Base-by-base conservation (phyloP, 2,329 filamentous ascomycete genomes). In the Fusarium xyrophilum region DNA sequence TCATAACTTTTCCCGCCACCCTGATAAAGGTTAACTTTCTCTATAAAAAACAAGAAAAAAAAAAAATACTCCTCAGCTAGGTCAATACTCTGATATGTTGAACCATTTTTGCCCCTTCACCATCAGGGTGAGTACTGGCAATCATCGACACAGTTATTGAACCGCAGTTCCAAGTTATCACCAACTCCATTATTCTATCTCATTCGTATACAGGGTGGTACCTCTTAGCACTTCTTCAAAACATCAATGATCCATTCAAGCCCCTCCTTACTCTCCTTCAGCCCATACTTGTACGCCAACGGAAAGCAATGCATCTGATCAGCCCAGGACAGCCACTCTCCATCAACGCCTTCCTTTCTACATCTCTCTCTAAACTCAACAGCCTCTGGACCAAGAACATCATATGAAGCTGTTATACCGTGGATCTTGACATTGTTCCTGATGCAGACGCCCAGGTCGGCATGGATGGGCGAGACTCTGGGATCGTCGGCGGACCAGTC, bases 241-340 rank as follows among this genome's bases (percentile, higher is more conserved):
- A 73, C 51, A 33, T 64, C 43, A 27, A 71, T 32, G 12, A 74
- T 69, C 67, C 70, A 74, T 3, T 67, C 55, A 25, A 74, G 7
- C 0, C 64, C 72, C 23, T 71, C 54, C 21, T 67, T 79, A 4
- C 82, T 80, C 67, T 88, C 85, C 7, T 72, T 75, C 28, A 87
- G 38, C 1, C 80, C 79, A 65, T 84, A 87, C 4, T 78, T 76
- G 46, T 81, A 82, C 2, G 83, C 81, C 36, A 88, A 73, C 2
- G 84, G 80, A 54, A 88, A 88, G 62, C 84, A 86, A 73, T 89
- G 86, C 84, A 89, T 88, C 75, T 88, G 84, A 21, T 82, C 82
- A 21, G 86, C 81, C 86, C 86, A 89, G 13, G 86, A 78, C 40
- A 89, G 67, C 87, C 86, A 88, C 57, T 84, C 78, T 0, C 86